Evolutionary conservation across 2,329 filamentous ascomycete genomes (phyloP).

Genomic region (Gliomastix tumulicola): DNA sequence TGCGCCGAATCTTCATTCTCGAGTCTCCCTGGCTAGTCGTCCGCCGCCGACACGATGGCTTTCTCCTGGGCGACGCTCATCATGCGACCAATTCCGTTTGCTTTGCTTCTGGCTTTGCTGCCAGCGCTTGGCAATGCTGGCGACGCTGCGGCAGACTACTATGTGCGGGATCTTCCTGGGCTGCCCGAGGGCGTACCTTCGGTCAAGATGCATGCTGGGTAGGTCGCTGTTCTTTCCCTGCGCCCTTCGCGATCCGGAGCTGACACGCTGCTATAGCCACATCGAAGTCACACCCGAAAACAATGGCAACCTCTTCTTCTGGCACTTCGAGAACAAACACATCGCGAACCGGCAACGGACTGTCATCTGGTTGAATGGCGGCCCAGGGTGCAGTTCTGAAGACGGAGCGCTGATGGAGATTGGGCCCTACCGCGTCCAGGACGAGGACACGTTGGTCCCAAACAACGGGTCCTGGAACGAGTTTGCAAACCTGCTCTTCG

Average conservation of each 20-base stretch:
- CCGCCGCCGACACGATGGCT: slow-evolving; percentile 12
- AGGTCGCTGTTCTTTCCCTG: slow-evolving; percentile 25
- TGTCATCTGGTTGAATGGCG: slow-evolving; percentile 95
- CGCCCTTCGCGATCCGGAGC: slow-evolving; percentile 8
- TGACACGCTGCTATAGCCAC: slow-evolving; percentile 52
- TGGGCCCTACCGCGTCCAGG: slow-evolving; percentile 81
- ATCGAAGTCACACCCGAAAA: slow-evolving; percentile 79
- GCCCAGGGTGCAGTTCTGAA: slow-evolving; percentile 94
- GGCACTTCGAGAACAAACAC: slow-evolving; percentile 93
- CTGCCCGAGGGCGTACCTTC: slow-evolving; percentile 64
- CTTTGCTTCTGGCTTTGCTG: slow-evolving; percentile 33
- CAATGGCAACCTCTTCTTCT: slow-evolving; percentile 96
- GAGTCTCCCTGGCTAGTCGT: background rate
- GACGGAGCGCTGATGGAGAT: slow-evolving; percentile 96
- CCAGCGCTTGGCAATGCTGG: slow-evolving; percentile 23
- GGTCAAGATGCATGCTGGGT: slow-evolving; percentile 98
- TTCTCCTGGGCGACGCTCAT: slow-evolving; percentile 11
- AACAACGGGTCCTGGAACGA: slow-evolving; percentile 99
- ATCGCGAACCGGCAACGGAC: slow-evolving; percentile 88
- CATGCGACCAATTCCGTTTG: slow-evolving; percentile 19
- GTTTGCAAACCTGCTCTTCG: slow-evolving; percentile 93
- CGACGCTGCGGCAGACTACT: slow-evolving; percentile 66
- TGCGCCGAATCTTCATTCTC: background rate
- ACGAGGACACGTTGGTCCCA: slow-evolving; percentile 62
- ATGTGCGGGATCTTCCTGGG: slow-evolving; percentile 77